Base-by-base conservation (phyloP, 345 rosid genomes). In the Syzygium aqueum region DNA sequence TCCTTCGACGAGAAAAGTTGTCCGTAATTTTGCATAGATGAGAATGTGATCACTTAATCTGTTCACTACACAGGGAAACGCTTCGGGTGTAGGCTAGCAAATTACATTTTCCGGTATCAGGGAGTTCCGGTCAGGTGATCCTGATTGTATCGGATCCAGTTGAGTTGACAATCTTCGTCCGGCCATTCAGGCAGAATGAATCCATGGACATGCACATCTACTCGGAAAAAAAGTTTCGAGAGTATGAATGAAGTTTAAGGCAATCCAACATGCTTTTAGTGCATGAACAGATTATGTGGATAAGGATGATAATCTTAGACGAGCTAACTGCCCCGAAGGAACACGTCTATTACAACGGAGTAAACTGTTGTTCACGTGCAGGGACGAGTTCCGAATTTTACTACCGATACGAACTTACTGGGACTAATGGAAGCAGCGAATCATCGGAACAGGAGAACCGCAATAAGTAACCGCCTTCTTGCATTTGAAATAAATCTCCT, bases 21-120 rank as follows among this genome's bases (percentile, higher is more conserved):
- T 6, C 2, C 5, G 37, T n/a, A 63, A n/a, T n/a, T 63, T 12
- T 0, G 7, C 73, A n/a, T 14, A 63, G 1, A n/a, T 0, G 73
- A n/a, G 7, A 30, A 63, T 14, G 73, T 2, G 2, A n/a, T 14
- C 14, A 28, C 77, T 63, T 2, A 0, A 28, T 28, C 77, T 15
- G 22, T 15, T 63, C 0, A 10, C 11, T 30, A 14, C 7, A 40
- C 10, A 0, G 0, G 21, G 21, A 63, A 28, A 28, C 21, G 21
- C 28, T 63, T 28, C 10, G 3, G 40, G 37, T 17, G 77, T 11
- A 30, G 77, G 77, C 77, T 0, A 3, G 40, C 77, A 63, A 2
- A 63, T 0, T 63, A 0, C 1, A 30, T 28, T 63, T 28, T 63
- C 21, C 28, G 33, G 0, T 0, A 7, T n/a, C 1, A 14, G 21